Conservation (phyloP, 108 stramenopile species). For the Discostella stelligeroides region DNA sequence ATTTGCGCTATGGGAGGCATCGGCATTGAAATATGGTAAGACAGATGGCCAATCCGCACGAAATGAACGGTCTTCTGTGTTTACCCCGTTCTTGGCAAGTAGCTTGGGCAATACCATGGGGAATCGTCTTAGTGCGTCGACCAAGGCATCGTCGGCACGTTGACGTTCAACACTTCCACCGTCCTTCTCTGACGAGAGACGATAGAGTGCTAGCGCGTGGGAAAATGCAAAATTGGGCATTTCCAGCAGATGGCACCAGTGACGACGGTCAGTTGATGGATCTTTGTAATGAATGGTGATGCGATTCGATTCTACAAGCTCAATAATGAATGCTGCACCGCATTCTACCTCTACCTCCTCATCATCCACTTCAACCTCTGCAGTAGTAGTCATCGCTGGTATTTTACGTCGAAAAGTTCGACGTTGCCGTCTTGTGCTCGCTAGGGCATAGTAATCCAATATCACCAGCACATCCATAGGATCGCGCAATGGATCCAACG, state of each 20-base stretch:
- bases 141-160: conserved; percentile 45
- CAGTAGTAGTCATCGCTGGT: neutral
- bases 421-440: conserved; percentile 34
- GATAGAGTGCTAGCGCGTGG: conserved; percentile 78
- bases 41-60: conserved; percentile 47
- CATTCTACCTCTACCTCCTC: conserved; percentile 12
- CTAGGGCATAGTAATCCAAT: conserved; percentile 74
- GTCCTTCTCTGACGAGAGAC: conserved; percentile 36
- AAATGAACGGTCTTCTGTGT: conserved; percentile 38
- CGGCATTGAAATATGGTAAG: conserved; percentile 20
- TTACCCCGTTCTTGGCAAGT: conserved; percentile 44
- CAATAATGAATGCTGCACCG: conserved; percentile 37
- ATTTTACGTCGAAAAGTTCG: neutral
- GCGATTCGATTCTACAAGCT: conserved; percentile 37
- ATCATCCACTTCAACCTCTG: conserved; percentile 48
- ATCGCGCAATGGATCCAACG: conserved; percentile 84
- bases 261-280: conserved; percentile 30
- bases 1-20: conserved; percentile 4
- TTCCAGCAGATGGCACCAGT: conserved; percentile 46
- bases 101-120: conserved; percentile 40
- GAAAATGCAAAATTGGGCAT: conserved; percentile 81
- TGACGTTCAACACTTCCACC: conserved; percentile 6
- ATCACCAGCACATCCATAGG: conserved; percentile 72
- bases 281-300: conserved; percentile 48
- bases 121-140: conserved; percentile 28